Percentiles rank a stretch among this genome's conserved stretches.
Conservation (phyloP, 1,284 basidiomycete species). For the Kwoniella shivajii region DNA sequence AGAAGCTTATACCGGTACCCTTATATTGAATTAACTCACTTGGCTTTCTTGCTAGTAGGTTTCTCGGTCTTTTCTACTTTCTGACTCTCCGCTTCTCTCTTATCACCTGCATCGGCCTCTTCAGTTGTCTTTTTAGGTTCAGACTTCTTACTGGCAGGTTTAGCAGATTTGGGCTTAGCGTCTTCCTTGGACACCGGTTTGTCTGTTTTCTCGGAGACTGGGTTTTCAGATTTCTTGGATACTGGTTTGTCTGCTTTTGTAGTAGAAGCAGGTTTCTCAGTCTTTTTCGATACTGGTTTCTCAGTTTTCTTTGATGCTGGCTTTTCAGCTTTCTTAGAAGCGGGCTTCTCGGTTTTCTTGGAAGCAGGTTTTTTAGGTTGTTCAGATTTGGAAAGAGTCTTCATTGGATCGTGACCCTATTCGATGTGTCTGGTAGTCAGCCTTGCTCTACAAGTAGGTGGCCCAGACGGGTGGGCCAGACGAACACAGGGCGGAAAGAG, state of each 20-base stretch:
- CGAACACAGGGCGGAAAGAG: too few species aligned
- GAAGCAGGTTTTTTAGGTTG: slow-evolving; percentile 14
- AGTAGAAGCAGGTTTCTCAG: slow-evolving; percentile 20
- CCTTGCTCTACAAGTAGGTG: background rate
- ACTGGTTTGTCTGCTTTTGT: slow-evolving; percentile 15
- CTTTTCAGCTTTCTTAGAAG: slow-evolving; percentile 15
- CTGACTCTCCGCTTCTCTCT: slow-evolving; percentile 13
- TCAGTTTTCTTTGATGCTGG: slow-evolving; percentile 2
- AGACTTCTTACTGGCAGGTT: slow-evolving; percentile 21
- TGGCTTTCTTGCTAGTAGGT: slow-evolving; percentile 36
- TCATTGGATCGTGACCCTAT: slow-evolving; percentile 48
- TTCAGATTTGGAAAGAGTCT: slow-evolving; percentile 26
- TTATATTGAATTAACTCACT: slow-evolving; percentile 25
- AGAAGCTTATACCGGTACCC: background rate
- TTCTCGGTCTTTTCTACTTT: slow-evolving; percentile 22
- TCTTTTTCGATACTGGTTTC: background rate
- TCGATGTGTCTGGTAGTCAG: background rate
- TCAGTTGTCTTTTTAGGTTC: slow-evolving; percentile 11
- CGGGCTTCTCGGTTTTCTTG: slow-evolving; percentile 15
- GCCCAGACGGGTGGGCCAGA: too few species aligned
- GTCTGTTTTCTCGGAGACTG: too few species aligned
- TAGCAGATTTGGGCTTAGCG: too few species aligned
- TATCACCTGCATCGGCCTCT: slow-evolving; percentile 22
- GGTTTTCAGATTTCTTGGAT: too few species aligned
- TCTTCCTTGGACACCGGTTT: too few species aligned